A percentile compares a stretch with the other conserved stretches of the same genome.
phyloP scores from a whole-genome alignment of 352 stramenopile genomes.

The Phytophthora pseudosyringae region DNA sequence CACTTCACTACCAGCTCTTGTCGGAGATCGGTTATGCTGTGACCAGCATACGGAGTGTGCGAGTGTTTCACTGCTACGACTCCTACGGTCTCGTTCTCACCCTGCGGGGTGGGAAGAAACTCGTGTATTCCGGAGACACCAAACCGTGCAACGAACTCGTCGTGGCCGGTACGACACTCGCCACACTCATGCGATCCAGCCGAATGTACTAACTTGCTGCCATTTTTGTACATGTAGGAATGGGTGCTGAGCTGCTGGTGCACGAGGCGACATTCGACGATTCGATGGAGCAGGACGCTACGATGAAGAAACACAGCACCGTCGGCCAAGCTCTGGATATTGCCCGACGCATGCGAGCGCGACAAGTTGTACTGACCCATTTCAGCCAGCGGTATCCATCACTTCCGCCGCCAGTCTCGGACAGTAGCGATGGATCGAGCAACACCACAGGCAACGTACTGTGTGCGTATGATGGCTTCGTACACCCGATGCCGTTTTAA shows the following conservation, averaged over 20 bases:
- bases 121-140: conserved; percentile 95
- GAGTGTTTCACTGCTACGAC: conserved; percentile 85
- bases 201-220: not conserved
- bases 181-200: not conserved
- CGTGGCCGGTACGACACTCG: conserved; percentile 33
- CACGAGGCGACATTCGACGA: conserved; percentile 98
- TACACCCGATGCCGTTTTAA: conserved; percentile 36
- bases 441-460: conserved; percentile 11
- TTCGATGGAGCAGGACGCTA: conserved; percentile 93
- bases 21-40: conserved; percentile 41
- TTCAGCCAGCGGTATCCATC: conserved; percentile 90
- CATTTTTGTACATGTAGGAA: conserved; percentile 27
- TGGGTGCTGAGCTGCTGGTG: conserved; percentile 89
- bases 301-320: conserved; percentile 94
- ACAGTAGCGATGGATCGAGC: not conserved
- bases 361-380: conserved; percentile 94
- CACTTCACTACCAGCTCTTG: conserved; percentile 37
- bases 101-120: conserved; percentile 50
- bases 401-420: conserved; percentile 44
- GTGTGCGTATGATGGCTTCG: conserved; percentile 53
- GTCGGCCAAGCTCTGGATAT: conserved; percentile 92
- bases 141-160: conserved; percentile 86
- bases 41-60: conserved; percentile 56
- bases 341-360: conserved; percentile 74
- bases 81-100: conserved; percentile 77